Evolutionary conservation across 306 rosid genomes (phyloP).

Genomic region (Quercus ilex): DNA sequence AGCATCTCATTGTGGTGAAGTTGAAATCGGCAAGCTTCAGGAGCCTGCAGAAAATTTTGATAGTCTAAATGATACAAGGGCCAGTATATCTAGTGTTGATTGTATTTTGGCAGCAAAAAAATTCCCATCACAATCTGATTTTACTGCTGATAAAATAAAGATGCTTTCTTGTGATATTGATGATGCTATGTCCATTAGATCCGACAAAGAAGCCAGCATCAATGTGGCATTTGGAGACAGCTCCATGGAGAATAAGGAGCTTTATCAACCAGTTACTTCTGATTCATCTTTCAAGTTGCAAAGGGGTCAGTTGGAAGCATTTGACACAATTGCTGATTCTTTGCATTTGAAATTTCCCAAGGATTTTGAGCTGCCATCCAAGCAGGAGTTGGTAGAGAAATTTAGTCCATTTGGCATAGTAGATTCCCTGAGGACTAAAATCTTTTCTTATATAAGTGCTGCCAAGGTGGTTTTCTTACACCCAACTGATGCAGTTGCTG

Average conservation of each 20-base stretch:
- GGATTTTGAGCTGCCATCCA: constrained; percentile 34
- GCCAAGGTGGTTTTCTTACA: constrained; percentile 31
- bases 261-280: constrained; percentile 5
- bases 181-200: neutral
- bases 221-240: neutral
- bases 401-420: constrained; percentile 40
- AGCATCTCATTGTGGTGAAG: neutral
- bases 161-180: neutral
- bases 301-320: constrained; percentile 6
- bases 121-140: neutral
- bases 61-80: constrained; percentile 1
- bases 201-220: neutral
- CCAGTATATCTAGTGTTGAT: constrained; percentile 17
- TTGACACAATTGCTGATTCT: constrained; percentile 11
- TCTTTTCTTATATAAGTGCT: constrained; percentile 11
- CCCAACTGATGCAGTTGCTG: constrained; percentile 29
- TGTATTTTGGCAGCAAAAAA: neutral
- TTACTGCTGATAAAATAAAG: constrained; percentile 6
- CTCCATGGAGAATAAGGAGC: constrained; percentile 15
- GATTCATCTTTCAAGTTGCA: constrained; percentile 22
- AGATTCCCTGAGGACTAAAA: constrained; percentile 29
- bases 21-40: constrained; percentile 5
- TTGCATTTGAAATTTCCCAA: constrained; percentile 38
- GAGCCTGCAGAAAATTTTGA: constrained; percentile 12
- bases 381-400: constrained; percentile 26